Conservation (phyloP, 176 grass and related monocot species). For the Oryza australiensis region DNA sequence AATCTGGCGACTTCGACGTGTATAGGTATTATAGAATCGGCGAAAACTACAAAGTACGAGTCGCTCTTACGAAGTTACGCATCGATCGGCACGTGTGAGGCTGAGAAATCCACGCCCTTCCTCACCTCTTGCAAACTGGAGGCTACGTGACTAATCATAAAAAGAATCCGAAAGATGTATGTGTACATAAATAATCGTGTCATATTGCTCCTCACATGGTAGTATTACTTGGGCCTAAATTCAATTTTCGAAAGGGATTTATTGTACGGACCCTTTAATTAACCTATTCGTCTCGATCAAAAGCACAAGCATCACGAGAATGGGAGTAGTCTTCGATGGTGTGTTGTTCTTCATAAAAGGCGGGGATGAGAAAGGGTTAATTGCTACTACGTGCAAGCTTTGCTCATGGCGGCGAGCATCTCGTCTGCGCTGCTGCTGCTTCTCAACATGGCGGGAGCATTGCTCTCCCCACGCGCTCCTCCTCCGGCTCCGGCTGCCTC, state of each 20-base stretch:
- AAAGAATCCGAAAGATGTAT: no score
- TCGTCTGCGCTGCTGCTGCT: slow-evolving; percentile 33
- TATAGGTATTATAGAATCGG: background rate
- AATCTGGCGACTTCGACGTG: background rate
- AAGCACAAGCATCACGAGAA: background rate
- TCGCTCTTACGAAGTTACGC: background rate
- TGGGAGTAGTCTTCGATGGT: no score
- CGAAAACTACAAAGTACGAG: background rate
- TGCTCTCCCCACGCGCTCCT: slow-evolving; percentile 24
- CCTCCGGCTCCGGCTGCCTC: background rate
- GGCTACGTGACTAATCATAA: no score
- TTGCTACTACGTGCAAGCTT: background rate
- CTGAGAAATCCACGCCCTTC: background rate
- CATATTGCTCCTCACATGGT: background rate
- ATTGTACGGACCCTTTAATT: background rate
- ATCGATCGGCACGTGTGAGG: background rate
- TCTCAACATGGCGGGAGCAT: slow-evolving; percentile 39
- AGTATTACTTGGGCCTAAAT: background rate
- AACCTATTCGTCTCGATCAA: background rate
- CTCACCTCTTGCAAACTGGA: background rate
- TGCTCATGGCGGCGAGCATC: slow-evolving; percentile 41
- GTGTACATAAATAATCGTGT: background rate
- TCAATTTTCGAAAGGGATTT: background rate
- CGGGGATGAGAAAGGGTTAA: background rate
- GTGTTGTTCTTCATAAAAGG: background rate